A percentile compares a stretch with the other conserved stretches of the same genome.
These are phyloP conservation scores for Populus hybrid DNA, from an alignment of 441 rosid species.

Conservation along the genomic window DNA sequence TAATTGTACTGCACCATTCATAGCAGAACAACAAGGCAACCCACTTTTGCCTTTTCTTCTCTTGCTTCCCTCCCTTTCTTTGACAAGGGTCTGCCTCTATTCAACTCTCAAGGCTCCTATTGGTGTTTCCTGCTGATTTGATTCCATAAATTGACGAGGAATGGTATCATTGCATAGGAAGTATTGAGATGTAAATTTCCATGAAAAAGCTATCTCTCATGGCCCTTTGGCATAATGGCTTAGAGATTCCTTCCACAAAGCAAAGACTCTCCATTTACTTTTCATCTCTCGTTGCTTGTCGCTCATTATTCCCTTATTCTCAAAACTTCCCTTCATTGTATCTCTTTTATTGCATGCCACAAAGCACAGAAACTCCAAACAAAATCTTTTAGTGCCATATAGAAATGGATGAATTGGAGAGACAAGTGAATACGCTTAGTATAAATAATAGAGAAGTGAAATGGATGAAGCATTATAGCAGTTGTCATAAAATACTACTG, in stretches of 20 bases:
- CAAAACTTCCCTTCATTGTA: not conserved
- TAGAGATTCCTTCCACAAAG: not conserved
- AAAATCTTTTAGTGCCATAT: too few relatives aligned
- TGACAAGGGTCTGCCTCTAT: not conserved
- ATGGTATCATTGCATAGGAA: not conserved
- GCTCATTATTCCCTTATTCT: not conserved
- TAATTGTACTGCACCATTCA: not conserved
- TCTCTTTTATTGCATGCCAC: too few relatives aligned
- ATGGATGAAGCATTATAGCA: constrained; percentile 21
- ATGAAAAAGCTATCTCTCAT: not conserved
- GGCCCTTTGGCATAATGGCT: not conserved
- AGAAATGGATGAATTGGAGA: too few relatives aligned
- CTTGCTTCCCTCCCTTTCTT: not conserved
- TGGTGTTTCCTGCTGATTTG: not conserved
- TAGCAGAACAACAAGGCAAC: not conserved
- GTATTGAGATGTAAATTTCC: not conserved
- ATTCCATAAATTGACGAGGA: not conserved
- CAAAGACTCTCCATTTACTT: not conserved
- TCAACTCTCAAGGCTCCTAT: not conserved
- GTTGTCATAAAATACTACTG: constrained; percentile 24
- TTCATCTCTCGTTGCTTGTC: not conserved
- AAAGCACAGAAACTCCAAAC: too few relatives aligned
- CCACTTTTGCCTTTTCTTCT: not conserved
- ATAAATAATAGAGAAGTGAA: not conserved
- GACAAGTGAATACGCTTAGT: too few relatives aligned